Evolutionary conservation across 352 stramenopile genomes (phyloP).

Genomic region (Phytophthora agathidicida): DNA sequence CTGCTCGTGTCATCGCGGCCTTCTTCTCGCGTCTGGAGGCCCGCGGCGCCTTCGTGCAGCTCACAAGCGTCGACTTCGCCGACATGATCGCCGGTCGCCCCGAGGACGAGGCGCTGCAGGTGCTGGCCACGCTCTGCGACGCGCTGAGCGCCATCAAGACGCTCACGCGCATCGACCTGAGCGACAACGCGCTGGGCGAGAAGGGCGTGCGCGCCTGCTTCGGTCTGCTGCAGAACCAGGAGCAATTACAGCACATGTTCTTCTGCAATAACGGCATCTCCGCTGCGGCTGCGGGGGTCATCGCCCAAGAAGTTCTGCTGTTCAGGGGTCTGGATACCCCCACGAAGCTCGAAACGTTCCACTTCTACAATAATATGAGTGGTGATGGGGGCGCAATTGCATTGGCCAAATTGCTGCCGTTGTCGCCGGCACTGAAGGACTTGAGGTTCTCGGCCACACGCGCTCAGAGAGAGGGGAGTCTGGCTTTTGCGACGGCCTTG

Average conservation of each 20-base stretch:
- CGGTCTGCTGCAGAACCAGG: constrained; percentile 79
- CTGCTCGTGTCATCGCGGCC: constrained; percentile 72
- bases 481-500: constrained; percentile 88
- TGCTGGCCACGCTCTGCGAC: constrained; percentile 83
- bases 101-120: constrained; percentile 84
- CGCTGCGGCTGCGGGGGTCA: constrained; percentile 83
- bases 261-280: constrained; percentile 97
- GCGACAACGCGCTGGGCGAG: constrained; percentile 95
- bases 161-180: constrained; percentile 87
- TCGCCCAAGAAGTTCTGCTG: constrained; percentile 89
- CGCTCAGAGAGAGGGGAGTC: constrained; percentile 83
- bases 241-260: constrained; percentile 85
- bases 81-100: constrained; percentile 88
- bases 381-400: constrained; percentile 91
- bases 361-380: constrained; percentile 99
- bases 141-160: constrained; percentile 73
- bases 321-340: constrained; percentile 68
- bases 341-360: constrained; percentile 91
- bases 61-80: constrained; percentile 85
- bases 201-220: constrained; percentile 94
- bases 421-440: constrained; percentile 88
- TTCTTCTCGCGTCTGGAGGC: constrained; percentile 65
- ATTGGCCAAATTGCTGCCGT: constrained; percentile 84
- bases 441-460: constrained; percentile 95
- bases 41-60: constrained; percentile 53